These are phyloP conservation scores for Halenospora varia DNA, from an alignment of 495 filamentous ascomycete genomes.

Conservation along the genomic window DNA sequence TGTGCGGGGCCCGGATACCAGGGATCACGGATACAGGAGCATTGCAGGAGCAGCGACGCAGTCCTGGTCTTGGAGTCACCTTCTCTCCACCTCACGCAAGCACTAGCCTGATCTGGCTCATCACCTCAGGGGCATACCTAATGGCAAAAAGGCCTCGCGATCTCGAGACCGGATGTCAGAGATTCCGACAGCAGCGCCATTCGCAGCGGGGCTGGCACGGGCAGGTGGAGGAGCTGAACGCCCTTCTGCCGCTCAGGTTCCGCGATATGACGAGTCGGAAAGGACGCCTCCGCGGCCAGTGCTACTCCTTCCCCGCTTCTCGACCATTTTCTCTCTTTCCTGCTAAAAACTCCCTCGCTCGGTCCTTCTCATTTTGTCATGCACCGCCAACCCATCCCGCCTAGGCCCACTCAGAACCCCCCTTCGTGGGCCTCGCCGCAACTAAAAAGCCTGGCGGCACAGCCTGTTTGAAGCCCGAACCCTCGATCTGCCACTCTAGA, in stretches of 20 bases:
- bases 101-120: slow-evolving; percentile 5
- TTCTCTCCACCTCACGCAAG: slow-evolving; percentile 1
- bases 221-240: slow-evolving; percentile 6
- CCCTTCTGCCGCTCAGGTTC: slow-evolving; percentile 3
- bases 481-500: neutral
- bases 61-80: slow-evolving; percentile 6
- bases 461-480: neutral
- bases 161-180: slow-evolving; percentile 8
- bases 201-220: neutral
- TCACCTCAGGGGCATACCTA: slow-evolving; percentile 5
- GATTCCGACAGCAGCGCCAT: slow-evolving; percentile 8
- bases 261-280: neutral
- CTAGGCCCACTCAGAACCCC: neutral
- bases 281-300: neutral
- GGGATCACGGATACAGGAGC: neutral
- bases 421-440: slow-evolving; percentile 1
- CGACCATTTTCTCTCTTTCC: neutral
- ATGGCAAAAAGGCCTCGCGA: slow-evolving; percentile 15
- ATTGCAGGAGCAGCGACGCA: slow-evolving; percentile 7
- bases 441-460: slow-evolving; percentile 2
- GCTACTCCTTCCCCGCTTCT: neutral
- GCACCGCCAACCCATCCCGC: neutral
- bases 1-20: slow-evolving; percentile 2
- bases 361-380: neutral
- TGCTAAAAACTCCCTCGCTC: neutral